Percentiles rank a stretch among this genome's conserved stretches.
Conservation (phyloP, 306 rosid genomes). For the Citrullus colocynthis region DNA sequence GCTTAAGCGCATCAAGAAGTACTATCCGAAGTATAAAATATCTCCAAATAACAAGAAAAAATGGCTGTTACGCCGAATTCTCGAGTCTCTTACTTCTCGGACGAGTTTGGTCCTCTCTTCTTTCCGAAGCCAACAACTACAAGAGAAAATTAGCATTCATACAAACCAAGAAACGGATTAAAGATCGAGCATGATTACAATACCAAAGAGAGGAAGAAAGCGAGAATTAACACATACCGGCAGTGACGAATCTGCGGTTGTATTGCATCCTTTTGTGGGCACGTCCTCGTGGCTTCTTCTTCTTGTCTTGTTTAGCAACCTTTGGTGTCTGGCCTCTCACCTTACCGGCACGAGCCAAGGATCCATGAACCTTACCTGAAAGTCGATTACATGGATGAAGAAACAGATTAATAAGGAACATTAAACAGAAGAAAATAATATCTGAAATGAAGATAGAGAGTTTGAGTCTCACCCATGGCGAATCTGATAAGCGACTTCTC, state of each 20-base stretch:
- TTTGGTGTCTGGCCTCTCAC: slow-evolving; percentile 51
- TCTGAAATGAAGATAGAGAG: neutral
- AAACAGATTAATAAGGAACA: neutral
- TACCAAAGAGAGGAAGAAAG: neutral
- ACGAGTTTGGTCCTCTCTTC: slow-evolving; percentile 12
- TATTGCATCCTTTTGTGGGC: slow-evolving; percentile 48
- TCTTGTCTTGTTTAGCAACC: slow-evolving; percentile 52
- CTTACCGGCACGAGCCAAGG: slow-evolving; percentile 53
- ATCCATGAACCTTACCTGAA: slow-evolving; percentile 53
- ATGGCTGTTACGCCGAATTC: neutral
- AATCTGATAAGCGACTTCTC: neutral
- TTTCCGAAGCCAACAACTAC: slow-evolving; percentile 10
- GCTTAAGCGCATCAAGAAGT: neutral
- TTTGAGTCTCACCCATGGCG: neutral
- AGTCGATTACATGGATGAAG: neutral
- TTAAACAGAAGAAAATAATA: neutral
- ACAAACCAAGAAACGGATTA: neutral
- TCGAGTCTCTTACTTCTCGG: slow-evolving; percentile 7
- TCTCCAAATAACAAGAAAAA: neutral
- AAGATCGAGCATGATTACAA: neutral
- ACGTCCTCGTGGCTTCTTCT: slow-evolving; percentile 49
- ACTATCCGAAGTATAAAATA: neutral
- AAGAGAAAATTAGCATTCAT: neutral
- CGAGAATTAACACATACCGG: slow-evolving; percentile 10
- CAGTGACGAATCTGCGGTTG: slow-evolving; percentile 48